A percentile compares a stretch with the other conserved stretches of the same genome.
Conservation (phyloP, 164 flowering plant genomes). For the Vitis rotundifolia region DNA sequence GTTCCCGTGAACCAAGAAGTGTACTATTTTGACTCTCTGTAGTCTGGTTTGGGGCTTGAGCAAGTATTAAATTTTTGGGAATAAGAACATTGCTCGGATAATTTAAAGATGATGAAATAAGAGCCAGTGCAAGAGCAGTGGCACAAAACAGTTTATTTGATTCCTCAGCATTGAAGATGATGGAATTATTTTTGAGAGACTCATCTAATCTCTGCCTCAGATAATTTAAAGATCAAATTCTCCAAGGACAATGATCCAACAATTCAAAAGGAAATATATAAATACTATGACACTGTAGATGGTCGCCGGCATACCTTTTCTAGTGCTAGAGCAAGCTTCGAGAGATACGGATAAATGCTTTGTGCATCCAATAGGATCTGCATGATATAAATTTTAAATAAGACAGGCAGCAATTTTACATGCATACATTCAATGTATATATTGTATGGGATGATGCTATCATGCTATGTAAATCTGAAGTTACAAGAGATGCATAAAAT, state of each 20-base stretch:
- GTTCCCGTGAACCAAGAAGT: no score
- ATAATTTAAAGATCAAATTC: background rate
- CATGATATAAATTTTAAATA: slow-evolving; percentile 13
- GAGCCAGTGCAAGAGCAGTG: background rate
- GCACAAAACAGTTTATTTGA: background rate
- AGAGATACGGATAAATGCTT: slow-evolving; percentile 72
- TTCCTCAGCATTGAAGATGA: background rate
- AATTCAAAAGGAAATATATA: background rate
- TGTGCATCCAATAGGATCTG: slow-evolving; percentile 72
- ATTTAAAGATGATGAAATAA: background rate
- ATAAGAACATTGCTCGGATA: background rate
- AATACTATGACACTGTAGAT: background rate
- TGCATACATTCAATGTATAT: background rate
- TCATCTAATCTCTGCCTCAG: background rate
- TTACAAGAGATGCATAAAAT: no score
- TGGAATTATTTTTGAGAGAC: background rate
- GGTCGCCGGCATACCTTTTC: slow-evolving; percentile 64
- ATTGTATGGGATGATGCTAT: no score
- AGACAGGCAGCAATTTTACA: slow-evolving; percentile 6
- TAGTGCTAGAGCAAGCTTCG: slow-evolving; percentile 86
- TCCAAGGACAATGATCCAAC: background rate
- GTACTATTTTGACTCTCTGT: no score
- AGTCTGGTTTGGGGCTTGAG: background rate
- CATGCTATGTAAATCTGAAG: no score
- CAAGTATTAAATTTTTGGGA: background rate